Base-by-base conservation (phyloP, 169 alveolate species). In the Sarcocystis neurona region DNA sequence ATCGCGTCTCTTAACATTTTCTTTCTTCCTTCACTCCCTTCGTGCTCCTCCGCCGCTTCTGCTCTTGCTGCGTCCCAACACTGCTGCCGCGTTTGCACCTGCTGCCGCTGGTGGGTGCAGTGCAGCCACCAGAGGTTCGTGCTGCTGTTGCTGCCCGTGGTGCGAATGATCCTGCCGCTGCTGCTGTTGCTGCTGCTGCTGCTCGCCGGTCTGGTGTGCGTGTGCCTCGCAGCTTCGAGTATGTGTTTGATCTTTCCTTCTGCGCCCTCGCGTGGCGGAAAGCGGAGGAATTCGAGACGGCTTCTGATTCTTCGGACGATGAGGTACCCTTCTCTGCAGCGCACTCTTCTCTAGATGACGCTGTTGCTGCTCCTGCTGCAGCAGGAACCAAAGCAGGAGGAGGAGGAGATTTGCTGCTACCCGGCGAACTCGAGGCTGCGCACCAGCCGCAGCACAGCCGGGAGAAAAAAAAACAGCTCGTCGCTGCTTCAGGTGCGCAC, bases 181-280 rank as follows among this genome's bases (percentile, higher is more conserved):
- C n/a, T n/a, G n/a, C n/a, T n/a, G n/a, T n/a, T n/a, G n/a, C n/a
- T n/a, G n/a, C n/a, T n/a, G n/a, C n/a, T n/a, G n/a, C n/a, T n/a
- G n/a, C n/a, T n/a, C n/a, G n/a, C n/a, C n/a, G n/a, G n/a, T n/a
- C n/a, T n/a, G n/a, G n/a, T n/a, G 63, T 53, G 63, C 20, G 63
- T 20, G 10, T 12, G 30, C 30, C 63, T 39, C 44, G 75, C 87
- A 87, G 96, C 43, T 96, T 95, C 78, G 97, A 96, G 88, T 96
- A 96, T 74, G 97, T 94, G 74, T 96, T 96, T 85, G 97, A 95
- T 70, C 91, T 96, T 50, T 91, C 95, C 50, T 96, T 96, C 89
- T 92, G 94, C 68, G 90, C 96, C 50, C 85, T 92, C 53, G 95
- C 97, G 3, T 96, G 97, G 96, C 93, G 95, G 37, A 93, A 92